Conservation (phyloP, 768 basidiomycete species). For the Lanmaoa rubissima region DNA sequence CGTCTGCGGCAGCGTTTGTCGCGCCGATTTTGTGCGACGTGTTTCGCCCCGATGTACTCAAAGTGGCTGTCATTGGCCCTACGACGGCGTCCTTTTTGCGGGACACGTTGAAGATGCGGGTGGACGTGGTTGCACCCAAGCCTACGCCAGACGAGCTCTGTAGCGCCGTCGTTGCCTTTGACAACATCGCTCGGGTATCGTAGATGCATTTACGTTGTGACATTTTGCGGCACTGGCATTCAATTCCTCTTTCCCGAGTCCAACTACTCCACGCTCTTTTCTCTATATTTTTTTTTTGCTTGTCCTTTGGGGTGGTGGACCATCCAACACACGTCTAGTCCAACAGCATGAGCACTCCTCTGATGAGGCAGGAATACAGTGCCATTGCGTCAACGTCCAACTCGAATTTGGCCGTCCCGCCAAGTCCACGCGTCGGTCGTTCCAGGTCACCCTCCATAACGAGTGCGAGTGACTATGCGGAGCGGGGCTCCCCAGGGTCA, state of each 20-base stretch:
- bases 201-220: constrained; percentile 13
- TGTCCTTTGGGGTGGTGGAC: background rate
- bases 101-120: constrained; percentile 43
- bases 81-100: constrained; percentile 57
- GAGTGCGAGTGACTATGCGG: constrained; percentile 17
- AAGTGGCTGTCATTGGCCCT: constrained; percentile 64
- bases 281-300: background rate
- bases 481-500: constrained; percentile 14
- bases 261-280: constrained; percentile 20
- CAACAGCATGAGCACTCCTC: constrained; percentile 27
- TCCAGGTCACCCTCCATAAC: constrained; percentile 21
- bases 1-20: constrained; percentile 62
- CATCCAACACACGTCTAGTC: background rate
- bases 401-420: constrained; percentile 18
- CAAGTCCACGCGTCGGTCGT: constrained; percentile 12
- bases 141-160: constrained; percentile 56
- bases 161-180: constrained; percentile 26
- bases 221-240: background rate
- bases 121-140: constrained; percentile 54
- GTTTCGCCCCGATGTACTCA: constrained; percentile 36
- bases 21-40: constrained; percentile 46
- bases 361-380: constrained; percentile 27
- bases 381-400: constrained; percentile 25
- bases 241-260: constrained; percentile 1
- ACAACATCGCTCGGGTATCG: constrained; percentile 7